Base-by-base conservation (phyloP, 176 grass and related monocot genomes). In the Cocos nucifera region DNA sequence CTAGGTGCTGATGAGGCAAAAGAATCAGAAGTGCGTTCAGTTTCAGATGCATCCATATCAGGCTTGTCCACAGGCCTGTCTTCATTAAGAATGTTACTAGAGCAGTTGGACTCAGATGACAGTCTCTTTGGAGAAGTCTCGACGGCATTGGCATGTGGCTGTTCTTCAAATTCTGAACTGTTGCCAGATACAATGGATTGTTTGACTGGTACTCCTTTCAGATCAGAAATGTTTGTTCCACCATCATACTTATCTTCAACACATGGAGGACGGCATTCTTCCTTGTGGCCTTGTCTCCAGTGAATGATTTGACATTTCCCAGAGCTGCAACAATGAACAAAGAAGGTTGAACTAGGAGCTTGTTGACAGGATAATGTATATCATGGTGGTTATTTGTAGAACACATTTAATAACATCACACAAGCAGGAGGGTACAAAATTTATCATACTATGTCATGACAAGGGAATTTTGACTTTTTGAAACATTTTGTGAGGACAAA, bases 241-340 rank as follows among this genome's bases (percentile, higher is more conserved):
- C 30, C 19, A 14, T 48, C 71, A 21, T 57, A 51, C 29, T 67
- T 80, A 59, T 76, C 51, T 77, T 56, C 60, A 65, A 63, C 21
- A 71, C 32, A 39, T 83, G 56, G 49, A 57, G 72, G 80, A 56
- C 64, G 62, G 56, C 92, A 97, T 69, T 85, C 76, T 55, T 85
- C 84, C 77, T 85, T 91, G 76, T 97, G 93, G 53, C 78, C 93
- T 79, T 78, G 76, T 78, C 93, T 88, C 93, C 87, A 92, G 52
- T 97, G 87, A 67, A 68, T 70, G 66, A 88, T 92, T 27, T 97
- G 93, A 53, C 93, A 97, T 63, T 84, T 88, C 25, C 85, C 61
- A 50, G 93, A 80, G 58, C 93, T 92, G 78, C 69, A 80, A 71
- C 17, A 29, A 24, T 20, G 18, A 32, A 21, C 9, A 17, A 39